Evolutionary conservation across 164 flowering plant genomes (phyloP), one percentile per base, ranked within the genome.

Genomic region (Paratinospora sagittata): DNA sequence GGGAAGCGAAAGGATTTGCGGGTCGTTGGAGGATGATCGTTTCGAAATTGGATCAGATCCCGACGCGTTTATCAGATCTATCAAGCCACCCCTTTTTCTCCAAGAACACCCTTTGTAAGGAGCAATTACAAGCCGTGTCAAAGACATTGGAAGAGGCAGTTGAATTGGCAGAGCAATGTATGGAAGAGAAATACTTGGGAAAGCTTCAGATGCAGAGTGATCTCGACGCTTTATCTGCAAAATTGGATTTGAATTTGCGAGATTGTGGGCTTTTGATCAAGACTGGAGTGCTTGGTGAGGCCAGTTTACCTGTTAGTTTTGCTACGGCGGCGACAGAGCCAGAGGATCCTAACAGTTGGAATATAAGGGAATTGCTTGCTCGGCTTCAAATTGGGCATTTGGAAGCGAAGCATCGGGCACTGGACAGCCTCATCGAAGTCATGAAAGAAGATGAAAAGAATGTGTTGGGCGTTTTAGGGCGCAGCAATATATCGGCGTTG

Each of bases 121-220:
- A 94, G 79, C 97, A 91, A 75, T 71, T 94, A 83, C 93, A 88
- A 80, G 86, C 95, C 0, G 88, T 94, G 49, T 82, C 77, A 0
- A 83, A 78, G 78, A 90, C 93, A 0, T 69, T 90, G 73, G 73
- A 74, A 6, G 93, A 91, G 63, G 82, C 77, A 3, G 82, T 84
- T 70, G 83, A 83, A 73, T 79, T 89, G 76, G 93, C 88, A 0
- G 90, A 89, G 2, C 52, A 83, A 13, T 91, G 96, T 66, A 17
- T 77, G 57, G 73, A 74, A 60, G 92, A 85, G 75, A 94, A 79
- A 63, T 89, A 83, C 73, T 88, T 84, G 37, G 97, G 97, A 17
- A 91, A 94, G 85, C 92, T 94, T 63, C 82, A 78, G 79, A 90
- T 90, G 96, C 98, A 94, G 79, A 94, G 97, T 67, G 88, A 94